Percentiles rank a stretch among this genome's conserved stretches.
Conservation (phyloP, 2,329 filamentous ascomycete genomes). For the Aspergillus quadrilineatus region DNA sequence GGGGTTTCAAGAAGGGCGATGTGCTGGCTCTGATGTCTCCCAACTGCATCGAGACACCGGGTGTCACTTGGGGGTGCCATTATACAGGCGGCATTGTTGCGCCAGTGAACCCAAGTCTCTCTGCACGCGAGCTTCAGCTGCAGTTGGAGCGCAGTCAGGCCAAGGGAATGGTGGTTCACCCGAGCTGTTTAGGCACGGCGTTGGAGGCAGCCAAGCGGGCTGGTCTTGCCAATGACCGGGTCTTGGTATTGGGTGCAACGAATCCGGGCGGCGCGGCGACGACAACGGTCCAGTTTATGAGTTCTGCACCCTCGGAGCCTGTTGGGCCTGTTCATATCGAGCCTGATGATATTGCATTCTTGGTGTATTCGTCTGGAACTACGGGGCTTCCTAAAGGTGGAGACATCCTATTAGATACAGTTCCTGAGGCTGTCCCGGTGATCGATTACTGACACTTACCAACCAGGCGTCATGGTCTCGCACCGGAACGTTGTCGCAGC, state of each 20-base stretch:
- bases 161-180: conserved; percentile 17
- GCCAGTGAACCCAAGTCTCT: conserved; percentile 19
- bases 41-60: conserved; percentile 18
- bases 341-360: conserved; percentile 20
- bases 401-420: too few relatives aligned
- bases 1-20: conserved; percentile 21
- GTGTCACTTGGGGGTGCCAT: conserved; percentile 19
- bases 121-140: conserved; percentile 14
- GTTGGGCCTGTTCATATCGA: not conserved
- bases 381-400: conserved; percentile 30
- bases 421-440: too few relatives aligned
- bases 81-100: conserved; percentile 21
- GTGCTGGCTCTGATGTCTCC: conserved; percentile 18
- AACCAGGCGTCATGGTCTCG: conserved; percentile 15
- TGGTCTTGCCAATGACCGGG: conserved; percentile 4
- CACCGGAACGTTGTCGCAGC: conserved; percentile 21
- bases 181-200: conserved; percentile 8
- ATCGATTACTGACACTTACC: not conserved
- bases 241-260: conserved; percentile 6
- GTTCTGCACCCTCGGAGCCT: not conserved
- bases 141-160: conserved; percentile 16
- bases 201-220: conserved; percentile 8
- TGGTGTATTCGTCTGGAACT: conserved; percentile 35
- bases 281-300: not conserved
- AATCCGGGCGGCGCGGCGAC: too few relatives aligned